Evolutionary conservation across 345 rosid species (phyloP).

Genomic region (Syzygium oleosum): DNA sequence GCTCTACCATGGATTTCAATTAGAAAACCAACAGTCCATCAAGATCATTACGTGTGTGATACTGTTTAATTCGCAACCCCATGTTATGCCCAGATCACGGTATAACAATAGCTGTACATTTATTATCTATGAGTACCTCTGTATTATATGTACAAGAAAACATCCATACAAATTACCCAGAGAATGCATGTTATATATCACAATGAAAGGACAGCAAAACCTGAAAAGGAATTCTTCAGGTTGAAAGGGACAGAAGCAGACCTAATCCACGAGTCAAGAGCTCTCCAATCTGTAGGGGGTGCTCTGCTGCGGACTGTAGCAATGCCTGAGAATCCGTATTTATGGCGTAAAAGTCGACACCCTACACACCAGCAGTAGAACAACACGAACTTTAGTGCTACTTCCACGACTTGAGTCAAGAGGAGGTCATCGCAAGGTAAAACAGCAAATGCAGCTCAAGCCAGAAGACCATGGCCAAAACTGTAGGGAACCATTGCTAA

Average conservation of each 20-base stretch:
- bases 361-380: constrained; percentile 28
- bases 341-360: constrained; percentile 88
- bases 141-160: not conserved
- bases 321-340: constrained; percentile 96
- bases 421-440: not conserved
- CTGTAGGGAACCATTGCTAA: not conserved
- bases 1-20: constrained; percentile 3
- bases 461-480: not conserved
- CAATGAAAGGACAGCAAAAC: not conserved
- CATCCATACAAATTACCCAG: not conserved
- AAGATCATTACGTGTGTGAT: not conserved
- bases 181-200: not conserved
- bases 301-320: constrained; percentile 67
- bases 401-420: not conserved
- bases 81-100: not conserved
- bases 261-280: constrained; percentile 96
- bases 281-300: constrained; percentile 95
- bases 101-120: not conserved
- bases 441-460: not conserved
- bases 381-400: not conserved
- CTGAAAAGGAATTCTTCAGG: not conserved
- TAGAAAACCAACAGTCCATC: not conserved
- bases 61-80: not conserved
- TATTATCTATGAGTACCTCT: not conserved
- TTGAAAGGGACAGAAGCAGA: constrained; percentile 13